These are phyloP conservation scores for Hawksworthiomyces lignivorus DNA, from an alignment of 2,329 filamentous ascomycete genomes.

Conservation along the genomic window DNA sequence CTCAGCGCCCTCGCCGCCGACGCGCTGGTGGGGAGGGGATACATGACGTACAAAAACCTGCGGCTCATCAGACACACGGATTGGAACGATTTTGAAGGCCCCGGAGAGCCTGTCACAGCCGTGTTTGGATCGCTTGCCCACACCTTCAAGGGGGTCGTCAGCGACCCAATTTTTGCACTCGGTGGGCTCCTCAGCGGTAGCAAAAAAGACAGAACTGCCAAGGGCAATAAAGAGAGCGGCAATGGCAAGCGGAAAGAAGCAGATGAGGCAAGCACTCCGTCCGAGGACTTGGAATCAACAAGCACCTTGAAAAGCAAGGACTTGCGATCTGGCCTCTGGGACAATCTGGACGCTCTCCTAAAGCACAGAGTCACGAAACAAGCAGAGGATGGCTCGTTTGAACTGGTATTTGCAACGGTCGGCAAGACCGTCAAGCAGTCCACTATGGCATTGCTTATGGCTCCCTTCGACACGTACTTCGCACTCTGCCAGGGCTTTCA, in stretches of 20 bases:
- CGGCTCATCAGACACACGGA: conserved; percentile 58
- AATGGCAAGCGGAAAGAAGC: background rate
- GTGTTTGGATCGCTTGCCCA: conserved; percentile 53
- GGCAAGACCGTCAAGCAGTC: conserved; percentile 43
- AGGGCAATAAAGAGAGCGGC: conserved; percentile 38
- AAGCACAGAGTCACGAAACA: too few relatives aligned
- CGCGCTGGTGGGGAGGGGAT: conserved; percentile 52
- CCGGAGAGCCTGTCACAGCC: conserved; percentile 65
- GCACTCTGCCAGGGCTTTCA: conserved; percentile 62
- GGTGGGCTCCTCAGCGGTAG: conserved; percentile 24
- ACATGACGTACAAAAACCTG: conserved; percentile 55
- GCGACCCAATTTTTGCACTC: conserved; percentile 55
- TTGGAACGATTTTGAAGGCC: conserved; percentile 72
- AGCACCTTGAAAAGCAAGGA: conserved; percentile 20
- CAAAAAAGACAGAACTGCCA: conserved; percentile 41
- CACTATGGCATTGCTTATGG: conserved; percentile 42
- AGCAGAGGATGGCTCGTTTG: conserved; percentile 22
- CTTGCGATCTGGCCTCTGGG: conserved; percentile 15
- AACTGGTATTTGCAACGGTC: conserved; percentile 43
- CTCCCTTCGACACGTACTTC: conserved; percentile 54
- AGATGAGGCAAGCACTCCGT: background rate
- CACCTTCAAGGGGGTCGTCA: conserved; percentile 49
- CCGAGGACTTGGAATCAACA: conserved; percentile 1
- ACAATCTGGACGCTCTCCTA: too few relatives aligned
- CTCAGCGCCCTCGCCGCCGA: conserved; percentile 59